A percentile compares a stretch with the other conserved stretches of the same genome.
phyloP scores from a whole-genome alignment of 2,329 filamentous ascomycete species.

The Nigrograna mackinnonii region DNA sequence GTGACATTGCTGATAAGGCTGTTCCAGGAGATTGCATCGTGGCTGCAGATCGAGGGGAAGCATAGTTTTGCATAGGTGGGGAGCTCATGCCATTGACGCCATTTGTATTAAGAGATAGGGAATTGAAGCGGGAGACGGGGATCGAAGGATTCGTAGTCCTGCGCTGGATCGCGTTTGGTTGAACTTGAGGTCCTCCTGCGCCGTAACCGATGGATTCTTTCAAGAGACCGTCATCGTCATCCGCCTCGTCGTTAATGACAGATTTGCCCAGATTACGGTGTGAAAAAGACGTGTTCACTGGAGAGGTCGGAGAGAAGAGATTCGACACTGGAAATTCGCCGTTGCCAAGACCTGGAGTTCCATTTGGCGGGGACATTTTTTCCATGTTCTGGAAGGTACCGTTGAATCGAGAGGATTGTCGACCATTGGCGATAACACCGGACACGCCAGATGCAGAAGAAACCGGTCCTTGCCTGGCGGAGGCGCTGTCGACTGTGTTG shows the following conservation, averaged over 20 bases:
- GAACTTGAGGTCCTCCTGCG: slow-evolving; percentile 62
- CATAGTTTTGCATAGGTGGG: slow-evolving; percentile 58
- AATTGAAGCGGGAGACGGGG: slow-evolving; percentile 69
- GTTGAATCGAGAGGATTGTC: slow-evolving; percentile 64
- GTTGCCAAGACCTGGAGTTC: slow-evolving; percentile 56
- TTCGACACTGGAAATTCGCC: slow-evolving; percentile 66
- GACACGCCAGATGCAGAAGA: slow-evolving; percentile 53
- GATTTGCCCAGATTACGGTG: slow-evolving; percentile 67
- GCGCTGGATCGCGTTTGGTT: slow-evolving; percentile 57
- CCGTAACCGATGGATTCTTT: slow-evolving; percentile 75
- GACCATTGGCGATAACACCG: slow-evolving; percentile 39
- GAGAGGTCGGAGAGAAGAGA: slow-evolving; percentile 74
- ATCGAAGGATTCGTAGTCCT: slow-evolving; percentile 74
- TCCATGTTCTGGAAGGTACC: slow-evolving; percentile 65
- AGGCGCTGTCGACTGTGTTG: slow-evolving; percentile 57
- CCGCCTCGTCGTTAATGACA: slow-evolving; percentile 70
- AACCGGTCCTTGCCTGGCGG: slow-evolving; percentile 47
- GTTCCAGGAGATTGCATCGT: slow-evolving; percentile 55
- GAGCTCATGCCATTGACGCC: slow-evolving; percentile 51
- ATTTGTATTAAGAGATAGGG: slow-evolving; percentile 71
- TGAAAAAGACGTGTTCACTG: slow-evolving; percentile 71
- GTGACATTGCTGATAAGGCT: slow-evolving; percentile 42
- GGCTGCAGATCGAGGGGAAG: slow-evolving; percentile 52
- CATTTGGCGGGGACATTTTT: slow-evolving; percentile 63
- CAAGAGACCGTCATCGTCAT: slow-evolving; percentile 74